Base-by-base conservation (phyloP, 495 filamentous ascomycete genomes). In the Daldinia caldariorum region DNA sequence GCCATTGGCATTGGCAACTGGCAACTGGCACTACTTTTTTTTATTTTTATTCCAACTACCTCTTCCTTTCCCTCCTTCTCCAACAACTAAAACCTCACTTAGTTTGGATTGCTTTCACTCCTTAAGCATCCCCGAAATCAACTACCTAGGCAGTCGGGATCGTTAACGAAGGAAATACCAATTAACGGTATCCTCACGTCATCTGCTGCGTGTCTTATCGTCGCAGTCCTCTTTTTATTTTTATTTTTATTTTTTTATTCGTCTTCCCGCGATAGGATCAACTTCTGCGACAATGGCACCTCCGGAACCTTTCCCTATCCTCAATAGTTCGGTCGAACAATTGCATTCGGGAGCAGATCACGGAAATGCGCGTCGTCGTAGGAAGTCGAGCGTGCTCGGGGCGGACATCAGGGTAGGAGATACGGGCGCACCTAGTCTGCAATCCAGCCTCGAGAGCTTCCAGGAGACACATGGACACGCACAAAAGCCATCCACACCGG, bases 371-470 rank as follows among this genome's bases (percentile, higher is more conserved):
- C 83, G 82, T 59, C 77, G 81, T 57, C 79, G 82, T 56, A 82
- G 82, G 70, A 83, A 83, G 73, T 83, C 81, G 37, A 84, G 82
- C 74, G 79, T 76, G n/a, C 75, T 83, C 35, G 81, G 79, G 37
- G 63, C 58, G 51, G 80, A 81, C 20, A 65, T 84, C 65, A 77
- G 78, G n/a, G 75, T 83, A 20, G 82, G 82, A 63, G 83, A 84
- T 68, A 85, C 83, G 7, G 83, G 81, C 45, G 81, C 81, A 55
- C 82, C 82, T 1, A 79, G 77, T 53, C 69, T 85, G 50, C 79
- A 80, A 14, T 77, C 82, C 9, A 78, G 79, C 72, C 72, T 83
- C 13, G 81, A 79, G 18, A 80, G 76, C 53, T 69, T 80, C 29
- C 73, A 73, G 31, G 51, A 56, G 58, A 62, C 53, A 9, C 55